Base-by-base conservation (phyloP, 768 basidiomycete species). In the Rhizopogon vulgaris region DNA sequence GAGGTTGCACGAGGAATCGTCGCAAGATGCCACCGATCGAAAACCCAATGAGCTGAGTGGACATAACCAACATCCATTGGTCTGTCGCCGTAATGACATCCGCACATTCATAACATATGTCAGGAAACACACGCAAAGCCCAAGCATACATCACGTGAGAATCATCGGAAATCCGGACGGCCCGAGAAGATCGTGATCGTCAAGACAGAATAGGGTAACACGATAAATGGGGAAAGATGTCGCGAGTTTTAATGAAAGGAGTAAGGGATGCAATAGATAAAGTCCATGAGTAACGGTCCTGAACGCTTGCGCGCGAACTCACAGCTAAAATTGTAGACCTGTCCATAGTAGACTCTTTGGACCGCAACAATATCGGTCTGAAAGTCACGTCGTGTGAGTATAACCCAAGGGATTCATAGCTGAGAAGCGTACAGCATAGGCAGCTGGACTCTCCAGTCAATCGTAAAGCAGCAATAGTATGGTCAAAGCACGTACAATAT, bases 351-450 rank as follows among this genome's bases (percentile, higher is more conserved):
- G 1, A 84, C 80, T 38, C 80, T 71, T 60, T 90, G 87, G 3
- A 90, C 86, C 1, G 85, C 84, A 38, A 88, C 63, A 38, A 90
- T 80, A 56, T 89, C 87, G 7, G 85, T 88, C 61, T 71, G 51
- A 14, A 57, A 15, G 15, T 11, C 12, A 41, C 7, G 18, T 62
- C 58, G 30, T 9, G 37, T 53, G 17, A 22, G 8, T 36, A 9
- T 45, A 14, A 36, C 5, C 14, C 3, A 4, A 4, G 1, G 4
- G 2, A 6, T 4, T 34, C 43, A 39, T 4, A n/a, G 41, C 10
- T 7, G 39, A 7, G 9, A 2, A 36, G 17, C 63, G 12, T 52
- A 67, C 66, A 41, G 79, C 79, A 57, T 82, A 82, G 3, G 80
- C 79, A 52, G 71, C 71, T 66, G 39, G 56, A 37, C 5, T 15